Evolutionary conservation across 2,329 filamentous ascomycete species (phyloP).

Genomic region (Fusarium sp.): DNA sequence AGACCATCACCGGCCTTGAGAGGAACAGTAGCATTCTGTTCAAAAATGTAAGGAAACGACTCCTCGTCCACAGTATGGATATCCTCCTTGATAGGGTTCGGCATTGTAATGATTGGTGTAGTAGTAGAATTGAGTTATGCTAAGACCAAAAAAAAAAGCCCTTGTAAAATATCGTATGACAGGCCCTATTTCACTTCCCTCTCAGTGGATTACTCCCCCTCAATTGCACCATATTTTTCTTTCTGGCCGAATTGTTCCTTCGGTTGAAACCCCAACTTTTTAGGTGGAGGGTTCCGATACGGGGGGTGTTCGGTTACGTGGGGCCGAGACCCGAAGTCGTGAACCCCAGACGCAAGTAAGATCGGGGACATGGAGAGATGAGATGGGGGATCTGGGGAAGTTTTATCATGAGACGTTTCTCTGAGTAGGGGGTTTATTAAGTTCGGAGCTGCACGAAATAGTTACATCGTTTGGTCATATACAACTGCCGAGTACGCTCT

Average conservation of each 20-base stretch:
- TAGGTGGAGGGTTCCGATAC: slow-evolving; percentile 31
- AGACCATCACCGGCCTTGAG: slow-evolving; percentile 10
- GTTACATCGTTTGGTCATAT: neutral
- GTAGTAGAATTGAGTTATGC: neutral
- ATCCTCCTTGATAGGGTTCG: slow-evolving; percentile 45
- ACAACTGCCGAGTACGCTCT: neutral
- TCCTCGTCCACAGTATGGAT: slow-evolving; percentile 45
- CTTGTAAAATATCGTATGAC: neutral
- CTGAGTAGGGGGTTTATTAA: neutral
- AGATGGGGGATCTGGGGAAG: neutral
- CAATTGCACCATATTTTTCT: neutral
- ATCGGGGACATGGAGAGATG: slow-evolving; percentile 4
- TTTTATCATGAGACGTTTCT: neutral
- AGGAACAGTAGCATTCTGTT: slow-evolving; percentile 26
- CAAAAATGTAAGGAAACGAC: slow-evolving; percentile 30
- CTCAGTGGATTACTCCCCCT: neutral
- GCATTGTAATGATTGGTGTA: slow-evolving; percentile 37
- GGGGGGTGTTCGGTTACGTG: slow-evolving; percentile 9
- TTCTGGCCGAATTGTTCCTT: neutral
- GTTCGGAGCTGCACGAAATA: neutral
- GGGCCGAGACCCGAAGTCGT: slow-evolving; percentile 28
- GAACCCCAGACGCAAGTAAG: neutral
- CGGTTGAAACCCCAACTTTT: slow-evolving; percentile 2
- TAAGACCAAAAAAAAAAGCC: neutral
- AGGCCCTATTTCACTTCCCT: slow-evolving; percentile 3